A percentile compares a stretch with the other conserved stretches of the same genome.
Evolutionary conservation across 441 rosid genomes (phyloP).

Genomic region (Sinapis alba): DNA sequence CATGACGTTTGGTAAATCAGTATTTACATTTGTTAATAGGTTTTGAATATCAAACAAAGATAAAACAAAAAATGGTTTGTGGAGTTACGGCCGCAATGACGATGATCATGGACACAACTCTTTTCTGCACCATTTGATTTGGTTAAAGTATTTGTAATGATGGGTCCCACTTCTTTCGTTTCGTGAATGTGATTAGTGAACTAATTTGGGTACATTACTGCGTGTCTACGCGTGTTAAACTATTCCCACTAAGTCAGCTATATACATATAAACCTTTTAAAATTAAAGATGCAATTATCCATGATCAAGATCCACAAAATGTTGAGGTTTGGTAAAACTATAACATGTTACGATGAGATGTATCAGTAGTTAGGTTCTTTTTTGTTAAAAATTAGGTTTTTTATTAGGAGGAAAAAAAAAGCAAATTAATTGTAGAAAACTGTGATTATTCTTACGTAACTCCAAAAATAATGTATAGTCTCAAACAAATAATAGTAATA

Average conservation of each 20-base stretch:
- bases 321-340: slow-evolving; percentile 30
- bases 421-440: slow-evolving; percentile 27
- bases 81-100: slow-evolving; percentile 27
- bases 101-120: slow-evolving; percentile 33
- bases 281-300: slow-evolving; percentile 5
- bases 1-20: slow-evolving; percentile 29
- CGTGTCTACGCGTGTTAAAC: slow-evolving; percentile 27
- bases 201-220: slow-evolving; percentile 32
- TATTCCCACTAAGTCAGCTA: slow-evolving; percentile 11
- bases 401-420: slow-evolving; percentile 15
- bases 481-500: slow-evolving; percentile 24
- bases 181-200: slow-evolving; percentile 33
- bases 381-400: slow-evolving; percentile 5
- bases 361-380: neutral
- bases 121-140: slow-evolving; percentile 32
- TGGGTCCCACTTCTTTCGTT: slow-evolving; percentile 29
- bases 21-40: neutral
- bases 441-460: slow-evolving; percentile 36
- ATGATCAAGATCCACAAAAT: slow-evolving; percentile 17
- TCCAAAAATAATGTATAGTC: slow-evolving; percentile 36
- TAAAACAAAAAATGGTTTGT: neutral
- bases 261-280: neutral
- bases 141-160: slow-evolving; percentile 28
- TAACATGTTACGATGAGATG: slow-evolving; percentile 33
- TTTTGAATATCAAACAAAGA: neutral